phyloP scores from a whole-genome alignment of 2,329 filamentous ascomycete genomes.

The Pyricularia pennisetigena region DNA sequence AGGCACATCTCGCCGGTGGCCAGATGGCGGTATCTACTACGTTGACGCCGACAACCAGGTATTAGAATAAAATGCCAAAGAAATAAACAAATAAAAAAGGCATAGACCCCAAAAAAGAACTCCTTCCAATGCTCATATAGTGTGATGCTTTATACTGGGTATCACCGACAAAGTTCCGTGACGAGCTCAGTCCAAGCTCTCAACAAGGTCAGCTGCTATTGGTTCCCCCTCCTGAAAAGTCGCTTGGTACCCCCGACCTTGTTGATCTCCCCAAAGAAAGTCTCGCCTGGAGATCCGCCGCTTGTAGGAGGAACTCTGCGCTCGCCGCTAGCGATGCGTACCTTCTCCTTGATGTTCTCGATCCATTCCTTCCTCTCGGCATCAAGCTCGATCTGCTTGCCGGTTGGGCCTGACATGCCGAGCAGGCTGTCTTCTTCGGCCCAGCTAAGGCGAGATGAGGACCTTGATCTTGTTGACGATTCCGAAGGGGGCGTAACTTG shows the following conservation, averaged over 20 bases:
- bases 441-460: constrained; percentile 46
- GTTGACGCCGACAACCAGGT: background rate
- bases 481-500: constrained; percentile 31
- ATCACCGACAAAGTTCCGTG: background rate
- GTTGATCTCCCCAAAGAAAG: constrained; percentile 58
- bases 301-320: constrained; percentile 18
- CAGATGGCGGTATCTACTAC: background rate
- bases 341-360: constrained; percentile 72
- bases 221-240: constrained; percentile 40
- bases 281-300: constrained; percentile 14
- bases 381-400: constrained; percentile 55
- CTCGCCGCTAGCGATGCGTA: constrained; percentile 59
- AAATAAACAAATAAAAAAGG: background rate
- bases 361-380: constrained; percentile 73
- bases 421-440: constrained; percentile 50
- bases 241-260: constrained; percentile 65
- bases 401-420: constrained; percentile 61
- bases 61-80: background rate
- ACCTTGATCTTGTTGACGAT: constrained; percentile 34
- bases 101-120: background rate
- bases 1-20: background rate
- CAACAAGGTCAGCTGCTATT: background rate
- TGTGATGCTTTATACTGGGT: background rate
- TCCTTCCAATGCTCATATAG: background rate
- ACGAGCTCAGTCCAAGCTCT: background rate